Conservation (phyloP, 2,329 filamentous ascomycete species). For the Exophiala sideris region DNA sequence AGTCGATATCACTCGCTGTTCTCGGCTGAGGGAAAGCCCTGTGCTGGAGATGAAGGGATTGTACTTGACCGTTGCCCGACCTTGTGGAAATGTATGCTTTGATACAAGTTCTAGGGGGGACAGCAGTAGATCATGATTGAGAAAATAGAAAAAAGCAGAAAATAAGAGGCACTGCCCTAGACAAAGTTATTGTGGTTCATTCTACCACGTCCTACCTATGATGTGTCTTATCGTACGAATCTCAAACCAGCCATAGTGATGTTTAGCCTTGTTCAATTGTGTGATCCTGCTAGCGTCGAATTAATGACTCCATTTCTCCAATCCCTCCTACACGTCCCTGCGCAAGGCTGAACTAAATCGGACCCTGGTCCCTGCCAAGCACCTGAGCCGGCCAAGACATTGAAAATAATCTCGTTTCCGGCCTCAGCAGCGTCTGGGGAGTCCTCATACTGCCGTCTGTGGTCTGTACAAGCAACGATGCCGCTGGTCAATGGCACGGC, state of each 20-base stretch:
- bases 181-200: no score
- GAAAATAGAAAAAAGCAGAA: conserved; percentile 2
- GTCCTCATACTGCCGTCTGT: not conserved
- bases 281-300: not conserved
- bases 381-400: conserved; percentile 8
- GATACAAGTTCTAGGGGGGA: conserved; percentile 1
- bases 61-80: conserved; percentile 81
- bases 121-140: not conserved
- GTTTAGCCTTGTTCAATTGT: not conserved
- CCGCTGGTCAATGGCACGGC: conserved; percentile 22
- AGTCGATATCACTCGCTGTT: conserved; percentile 45
- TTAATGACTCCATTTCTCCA: not conserved
- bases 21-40: conserved; percentile 89
- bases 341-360: conserved; percentile 17
- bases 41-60: conserved; percentile 72
- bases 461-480: conserved; percentile 16
- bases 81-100: conserved; percentile 8
- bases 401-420: conserved; percentile 13
- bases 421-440: not conserved
- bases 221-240: not conserved
- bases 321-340: not conserved
- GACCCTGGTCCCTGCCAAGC: not conserved
- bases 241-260: not conserved
- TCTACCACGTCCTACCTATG: not conserved
- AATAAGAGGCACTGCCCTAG: not conserved